Evolutionary conservation across 1,284 basidiomycete genomes (phyloP).

Genomic region (Moniliella sp.): DNA sequence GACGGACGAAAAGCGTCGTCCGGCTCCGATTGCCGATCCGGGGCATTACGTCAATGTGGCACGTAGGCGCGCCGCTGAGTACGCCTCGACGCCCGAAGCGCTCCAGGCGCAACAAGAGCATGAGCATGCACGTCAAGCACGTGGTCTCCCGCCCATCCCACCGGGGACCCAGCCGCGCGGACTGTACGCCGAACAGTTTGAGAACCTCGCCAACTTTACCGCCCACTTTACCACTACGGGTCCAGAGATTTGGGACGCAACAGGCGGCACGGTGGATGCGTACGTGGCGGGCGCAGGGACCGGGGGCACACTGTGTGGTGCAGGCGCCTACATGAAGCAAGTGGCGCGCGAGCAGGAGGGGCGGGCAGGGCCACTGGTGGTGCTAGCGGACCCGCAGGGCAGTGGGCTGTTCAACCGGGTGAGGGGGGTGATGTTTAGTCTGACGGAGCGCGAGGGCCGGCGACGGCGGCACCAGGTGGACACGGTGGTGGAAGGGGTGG

Average conservation of each 20-base stretch:
- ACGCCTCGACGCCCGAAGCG: conserved; percentile 1
- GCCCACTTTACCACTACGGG: conserved; percentile 78
- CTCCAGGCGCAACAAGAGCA: conserved; percentile 3
- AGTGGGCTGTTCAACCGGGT: conserved; percentile 79
- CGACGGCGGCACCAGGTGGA: conserved; percentile 57
- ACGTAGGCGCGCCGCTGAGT: conserved; percentile 6
- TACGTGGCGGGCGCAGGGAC: conserved; percentile 94
- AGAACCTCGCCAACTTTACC: conserved; percentile 70
- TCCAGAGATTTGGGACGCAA: conserved; percentile 85
- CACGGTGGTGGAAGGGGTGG: conserved; percentile 44
- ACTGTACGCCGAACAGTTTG: conserved; percentile 61
- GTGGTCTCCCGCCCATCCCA: too few species aligned
- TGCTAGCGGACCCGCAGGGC: conserved; percentile 75
- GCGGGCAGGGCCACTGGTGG: conserved; percentile 15
- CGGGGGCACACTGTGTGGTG: conserved; percentile 78
- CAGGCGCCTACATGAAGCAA: conserved; percentile 51
- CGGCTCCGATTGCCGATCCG: conserved; percentile 28
- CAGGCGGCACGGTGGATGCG: conserved; percentile 56
- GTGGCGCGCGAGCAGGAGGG: conserved; percentile 42
- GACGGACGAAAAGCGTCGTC: conserved; percentile 46
- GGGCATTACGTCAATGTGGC: conserved; percentile 20
- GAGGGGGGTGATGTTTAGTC: conserved; percentile 71
- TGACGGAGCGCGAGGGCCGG: conserved; percentile 78
- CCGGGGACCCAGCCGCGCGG: too few species aligned
- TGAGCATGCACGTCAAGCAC: conserved; percentile 10